phyloP scores from a whole-genome alignment of 73 alveolate genomes.

The Tetrahymena elliotti region DNA sequence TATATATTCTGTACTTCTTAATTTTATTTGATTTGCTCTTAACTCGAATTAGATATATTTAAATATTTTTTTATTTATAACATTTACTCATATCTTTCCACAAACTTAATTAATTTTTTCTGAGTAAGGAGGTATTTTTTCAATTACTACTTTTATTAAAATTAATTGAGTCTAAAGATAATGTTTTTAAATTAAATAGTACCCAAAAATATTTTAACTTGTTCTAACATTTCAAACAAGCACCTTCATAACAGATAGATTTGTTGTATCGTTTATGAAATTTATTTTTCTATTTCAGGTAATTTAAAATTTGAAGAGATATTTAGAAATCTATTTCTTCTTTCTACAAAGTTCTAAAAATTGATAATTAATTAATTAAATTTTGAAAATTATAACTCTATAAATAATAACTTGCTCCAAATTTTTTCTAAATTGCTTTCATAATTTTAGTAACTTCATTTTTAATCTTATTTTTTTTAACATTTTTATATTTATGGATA shows the following conservation, averaged over 20 bases:
- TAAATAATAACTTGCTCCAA: neutral
- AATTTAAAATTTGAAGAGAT: neutral
- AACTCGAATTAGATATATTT: too few relatives aligned
- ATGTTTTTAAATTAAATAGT: too few relatives aligned
- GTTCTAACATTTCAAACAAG: too few relatives aligned
- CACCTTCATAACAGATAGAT: neutral
- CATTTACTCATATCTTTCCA: neutral
- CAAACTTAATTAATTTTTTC: neutral
- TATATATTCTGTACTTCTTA: neutral
- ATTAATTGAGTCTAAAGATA: too few relatives aligned
- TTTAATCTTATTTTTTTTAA: too few relatives aligned
- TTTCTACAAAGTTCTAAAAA: neutral
- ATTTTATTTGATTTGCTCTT: neutral
- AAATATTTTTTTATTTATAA: too few relatives aligned
- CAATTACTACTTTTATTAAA: neutral
- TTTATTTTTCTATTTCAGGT: neutral
- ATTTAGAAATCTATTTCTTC: neutral
- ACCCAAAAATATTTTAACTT: neutral
- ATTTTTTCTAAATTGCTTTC: neutral
- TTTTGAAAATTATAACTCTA: too few relatives aligned
- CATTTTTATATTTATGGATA: too few relatives aligned
- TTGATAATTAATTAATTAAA: too few relatives aligned
- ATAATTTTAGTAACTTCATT: neutral
- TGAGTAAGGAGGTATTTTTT: neutral
- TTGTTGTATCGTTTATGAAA: too few relatives aligned